Conservation (phyloP, 768 basidiomycete genomes). For the Hygrocybe punicea region DNA sequence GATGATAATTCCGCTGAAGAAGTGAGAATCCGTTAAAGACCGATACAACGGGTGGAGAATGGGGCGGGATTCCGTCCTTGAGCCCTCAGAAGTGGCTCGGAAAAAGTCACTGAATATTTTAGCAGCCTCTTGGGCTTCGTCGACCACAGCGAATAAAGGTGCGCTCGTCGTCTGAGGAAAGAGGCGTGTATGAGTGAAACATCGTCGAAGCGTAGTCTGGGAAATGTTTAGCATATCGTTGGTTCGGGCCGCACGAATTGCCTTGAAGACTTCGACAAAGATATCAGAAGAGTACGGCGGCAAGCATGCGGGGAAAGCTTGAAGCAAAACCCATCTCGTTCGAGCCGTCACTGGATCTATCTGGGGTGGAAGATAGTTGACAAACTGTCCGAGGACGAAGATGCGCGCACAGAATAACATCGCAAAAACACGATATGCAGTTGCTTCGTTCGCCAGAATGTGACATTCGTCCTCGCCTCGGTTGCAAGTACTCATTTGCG, state of each 20-base stretch:
- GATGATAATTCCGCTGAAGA: conserved; percentile 12
- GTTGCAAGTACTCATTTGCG: conserved; percentile 11
- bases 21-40: conserved; percentile 3
- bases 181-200: background rate
- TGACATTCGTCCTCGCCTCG: background rate
- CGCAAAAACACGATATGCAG: conserved; percentile 9
- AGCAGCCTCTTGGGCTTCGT: conserved; percentile 13
- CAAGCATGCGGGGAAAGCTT: background rate
- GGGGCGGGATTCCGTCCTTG: conserved; percentile 6
- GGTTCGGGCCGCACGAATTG: conserved; percentile 2
- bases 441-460: conserved; percentile 4
- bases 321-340: conserved; percentile 11
- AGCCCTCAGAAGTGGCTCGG: conserved; percentile 6
- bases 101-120: conserved; percentile 8
- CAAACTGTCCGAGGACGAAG: conserved; percentile 12
- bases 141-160: conserved; percentile 8
- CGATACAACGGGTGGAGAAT: conserved; percentile 9
- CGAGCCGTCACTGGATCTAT: conserved; percentile 7
- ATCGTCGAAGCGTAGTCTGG: background rate
- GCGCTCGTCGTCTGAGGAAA: background rate
- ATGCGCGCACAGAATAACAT: conserved; percentile 13
- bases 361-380: conserved; percentile 5
- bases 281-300: background rate
- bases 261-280: conserved; percentile 1
- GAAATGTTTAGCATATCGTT: conserved; percentile 1